A percentile compares a stretch with the other conserved stretches of the same genome.
These are phyloP conservation scores for Podaxis sp. DNA, from an alignment of 768 basidiomycete species.

Conservation along the genomic window DNA sequence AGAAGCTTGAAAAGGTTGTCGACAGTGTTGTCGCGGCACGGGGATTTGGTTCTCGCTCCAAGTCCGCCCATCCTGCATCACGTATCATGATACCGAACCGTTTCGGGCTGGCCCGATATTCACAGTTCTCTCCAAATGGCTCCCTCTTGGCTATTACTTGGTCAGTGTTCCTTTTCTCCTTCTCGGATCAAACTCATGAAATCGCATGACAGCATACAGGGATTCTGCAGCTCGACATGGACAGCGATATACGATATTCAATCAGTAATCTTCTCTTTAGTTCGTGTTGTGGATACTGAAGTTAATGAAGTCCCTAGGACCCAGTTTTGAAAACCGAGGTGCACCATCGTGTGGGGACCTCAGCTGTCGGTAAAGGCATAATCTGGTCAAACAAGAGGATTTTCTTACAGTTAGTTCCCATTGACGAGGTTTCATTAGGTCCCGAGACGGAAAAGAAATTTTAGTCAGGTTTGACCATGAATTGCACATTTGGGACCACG, in stretches of 20 bases:
- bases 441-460: constrained; percentile 4
- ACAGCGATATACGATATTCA: constrained; percentile 1
- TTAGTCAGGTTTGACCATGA: constrained; percentile 4
- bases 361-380: background rate
- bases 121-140: background rate
- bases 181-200: background rate
- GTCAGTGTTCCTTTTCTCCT: background rate
- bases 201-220: background rate
- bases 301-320: background rate
- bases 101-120: background rate
- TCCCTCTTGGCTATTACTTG: constrained; percentile 4
- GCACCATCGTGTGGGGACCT: background rate
- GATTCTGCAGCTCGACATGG: background rate
- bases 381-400: background rate
- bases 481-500: constrained; percentile 11
- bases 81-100: background rate
- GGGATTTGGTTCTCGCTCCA: background rate
- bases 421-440: background rate
- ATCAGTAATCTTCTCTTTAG: background rate
- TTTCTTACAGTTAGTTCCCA: background rate
- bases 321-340: background rate
- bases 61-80: background rate
- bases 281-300: no score
- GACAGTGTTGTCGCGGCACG: background rate
- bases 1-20: background rate